phyloP scores from a whole-genome alignment of 495 filamentous ascomycete species.

The Thermochaetoides thermophila region DNA sequence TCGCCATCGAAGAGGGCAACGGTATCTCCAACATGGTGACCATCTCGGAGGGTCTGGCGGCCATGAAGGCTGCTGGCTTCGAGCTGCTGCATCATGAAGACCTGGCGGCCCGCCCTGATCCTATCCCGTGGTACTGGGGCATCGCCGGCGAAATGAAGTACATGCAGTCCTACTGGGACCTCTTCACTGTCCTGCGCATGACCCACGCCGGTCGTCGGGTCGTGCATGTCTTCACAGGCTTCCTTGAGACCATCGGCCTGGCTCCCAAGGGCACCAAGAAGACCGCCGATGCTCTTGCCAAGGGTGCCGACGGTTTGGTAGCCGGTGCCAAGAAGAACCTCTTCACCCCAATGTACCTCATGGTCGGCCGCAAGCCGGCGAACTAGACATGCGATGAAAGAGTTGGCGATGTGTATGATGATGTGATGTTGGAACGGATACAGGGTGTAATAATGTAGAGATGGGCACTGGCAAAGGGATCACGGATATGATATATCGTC shows the following conservation, averaged over 20 bases:
- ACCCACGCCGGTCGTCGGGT: constrained; percentile 65
- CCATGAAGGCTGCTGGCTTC: constrained; percentile 84
- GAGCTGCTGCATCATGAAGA: constrained; percentile 78
- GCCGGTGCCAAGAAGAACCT: constrained; percentile 83
- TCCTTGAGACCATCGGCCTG: constrained; percentile 57
- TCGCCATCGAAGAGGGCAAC: constrained; percentile 91
- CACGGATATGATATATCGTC: constrained; percentile 1
- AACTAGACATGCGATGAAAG: constrained; percentile 11
- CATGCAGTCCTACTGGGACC: constrained; percentile 64
- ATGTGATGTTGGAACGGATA: constrained; percentile 8
- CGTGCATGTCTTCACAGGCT: constrained; percentile 67
- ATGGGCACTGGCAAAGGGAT: constrained; percentile 1
- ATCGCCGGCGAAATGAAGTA: constrained; percentile 66
- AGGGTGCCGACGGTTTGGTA: constrained; percentile 76
- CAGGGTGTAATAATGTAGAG: constrained; percentile 11
- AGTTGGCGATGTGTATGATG: constrained; percentile 9
- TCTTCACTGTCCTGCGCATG: constrained; percentile 79
- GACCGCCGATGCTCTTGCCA: constrained; percentile 77
- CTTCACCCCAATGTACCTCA: constrained; percentile 98
- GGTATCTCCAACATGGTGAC: constrained; percentile 98
- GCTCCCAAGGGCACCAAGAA: constrained; percentile 83
- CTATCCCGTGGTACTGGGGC: constrained; percentile 90
- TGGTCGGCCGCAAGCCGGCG: constrained; percentile 85
- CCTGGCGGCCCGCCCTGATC: constrained; percentile 65
- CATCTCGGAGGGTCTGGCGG: constrained; percentile 65